phyloP scores from a whole-genome alignment of 2,329 filamentous ascomycete species.

The Ascocoryne sarcoides region DNA sequence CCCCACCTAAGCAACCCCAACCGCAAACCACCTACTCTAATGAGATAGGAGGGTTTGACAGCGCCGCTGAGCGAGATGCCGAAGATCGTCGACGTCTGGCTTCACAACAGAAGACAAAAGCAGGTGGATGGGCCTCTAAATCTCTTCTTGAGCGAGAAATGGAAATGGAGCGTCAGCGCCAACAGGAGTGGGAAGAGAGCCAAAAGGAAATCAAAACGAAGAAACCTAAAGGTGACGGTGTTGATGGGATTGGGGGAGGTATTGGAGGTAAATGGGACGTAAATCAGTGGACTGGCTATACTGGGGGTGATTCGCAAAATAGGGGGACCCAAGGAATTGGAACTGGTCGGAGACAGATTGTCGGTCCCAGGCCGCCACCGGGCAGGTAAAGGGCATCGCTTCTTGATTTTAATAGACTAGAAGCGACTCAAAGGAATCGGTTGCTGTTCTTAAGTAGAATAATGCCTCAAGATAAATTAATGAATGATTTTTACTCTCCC shows the following conservation, averaged over 20 bases:
- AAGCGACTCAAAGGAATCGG: no score
- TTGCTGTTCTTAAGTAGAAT: no score
- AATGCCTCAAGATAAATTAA: no score
- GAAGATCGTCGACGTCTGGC: slow-evolving; percentile 40
- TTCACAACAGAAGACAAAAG: slow-evolving; percentile 43
- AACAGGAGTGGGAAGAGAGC: slow-evolving; percentile 62
- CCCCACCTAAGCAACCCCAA: slow-evolving; percentile 31
- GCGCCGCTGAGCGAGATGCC: slow-evolving; percentile 38
- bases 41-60: slow-evolving; percentile 32
- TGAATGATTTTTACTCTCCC: no score
- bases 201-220: slow-evolving; percentile 51
- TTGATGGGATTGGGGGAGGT: slow-evolving; percentile 58
- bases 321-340: slow-evolving; percentile 57
- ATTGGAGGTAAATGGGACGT: slow-evolving; percentile 60
- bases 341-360: slow-evolving; percentile 65
- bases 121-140: slow-evolving; percentile 43
- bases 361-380: slow-evolving; percentile 60
- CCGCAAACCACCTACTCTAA: slow-evolving; percentile 33
- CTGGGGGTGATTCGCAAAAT: slow-evolving; percentile 68
- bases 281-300: slow-evolving; percentile 52
- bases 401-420: no score
- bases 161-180: slow-evolving; percentile 50
- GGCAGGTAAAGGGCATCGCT: no score
- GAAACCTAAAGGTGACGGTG: slow-evolving; percentile 37
- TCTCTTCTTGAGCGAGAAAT: slow-evolving; percentile 50